A percentile compares a stretch with the other conserved stretches of the same genome.
These are phyloP conservation scores for Trichoderma hamatum DNA, from an alignment of 2,329 filamentous ascomycete genomes.

Conservation along the genomic window DNA sequence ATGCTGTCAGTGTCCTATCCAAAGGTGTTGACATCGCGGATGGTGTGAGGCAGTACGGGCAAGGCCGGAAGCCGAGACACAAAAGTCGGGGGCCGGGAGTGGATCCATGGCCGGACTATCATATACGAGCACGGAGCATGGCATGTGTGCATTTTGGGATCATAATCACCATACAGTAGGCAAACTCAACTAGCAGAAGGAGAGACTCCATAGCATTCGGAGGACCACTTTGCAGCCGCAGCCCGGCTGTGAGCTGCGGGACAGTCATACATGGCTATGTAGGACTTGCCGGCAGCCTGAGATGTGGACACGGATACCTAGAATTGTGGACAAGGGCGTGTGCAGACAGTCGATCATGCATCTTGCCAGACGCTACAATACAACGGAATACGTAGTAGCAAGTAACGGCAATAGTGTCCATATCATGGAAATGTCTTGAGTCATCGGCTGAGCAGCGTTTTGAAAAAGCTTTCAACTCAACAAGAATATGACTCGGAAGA, in stretches of 20 bases:
- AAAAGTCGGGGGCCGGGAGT: slow-evolving; percentile 22
- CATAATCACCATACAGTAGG: background rate
- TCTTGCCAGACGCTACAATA: background rate
- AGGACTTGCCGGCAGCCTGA: background rate
- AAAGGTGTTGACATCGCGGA: background rate
- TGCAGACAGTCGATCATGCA: slow-evolving; percentile 4
- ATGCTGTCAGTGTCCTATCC: background rate
- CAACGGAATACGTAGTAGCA: background rate
- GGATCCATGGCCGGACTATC: background rate
- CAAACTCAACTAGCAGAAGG: background rate
- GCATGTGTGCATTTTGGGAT: background rate
- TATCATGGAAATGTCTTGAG: slow-evolving; percentile 4
- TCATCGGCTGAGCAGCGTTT: slow-evolving; percentile 15
- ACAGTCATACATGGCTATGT: background rate
- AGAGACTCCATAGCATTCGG: background rate
- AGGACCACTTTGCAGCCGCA: background rate
- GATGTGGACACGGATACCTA: background rate
- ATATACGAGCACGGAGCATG: slow-evolving; percentile 4
- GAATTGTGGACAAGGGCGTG: slow-evolving; percentile 11
- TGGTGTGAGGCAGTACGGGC: slow-evolving; percentile 6
- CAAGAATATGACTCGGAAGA: slow-evolving; percentile 18
- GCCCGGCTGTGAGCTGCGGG: slow-evolving; percentile 15
- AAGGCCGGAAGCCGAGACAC: slow-evolving; percentile 24
- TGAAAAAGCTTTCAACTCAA: background rate
- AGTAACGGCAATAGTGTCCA: background rate